Evolutionary conservation across 345 rosid species (phyloP), one percentile per base, ranked within the genome.

Genomic region (Lepidium didymum): DNA sequence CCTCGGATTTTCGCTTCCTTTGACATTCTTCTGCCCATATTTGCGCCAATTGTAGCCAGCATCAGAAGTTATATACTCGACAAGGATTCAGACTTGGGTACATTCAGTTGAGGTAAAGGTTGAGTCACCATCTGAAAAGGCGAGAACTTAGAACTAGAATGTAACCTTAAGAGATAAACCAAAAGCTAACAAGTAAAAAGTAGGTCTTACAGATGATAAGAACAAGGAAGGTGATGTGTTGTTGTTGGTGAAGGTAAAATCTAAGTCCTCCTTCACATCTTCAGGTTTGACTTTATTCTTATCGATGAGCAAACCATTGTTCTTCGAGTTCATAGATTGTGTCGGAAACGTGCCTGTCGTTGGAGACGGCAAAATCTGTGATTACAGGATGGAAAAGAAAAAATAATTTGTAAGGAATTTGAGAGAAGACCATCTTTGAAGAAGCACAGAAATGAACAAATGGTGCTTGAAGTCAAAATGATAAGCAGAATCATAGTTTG

Each of bases 31-130:
- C 62, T 92, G 98, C 3, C 98, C 98, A 69, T 92, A 92, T 78
- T 92, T 92, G n/a, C 97, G 81, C 98, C 98, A 92, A 29, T 90
- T 88, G 77, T 85, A 92, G 25, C 98, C 98, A 73, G 90, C 98
- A 7, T 86, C 92, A 8, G 97, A 80, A 61, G 58, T 8, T 16
- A 35, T 23, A 21, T 61, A 33, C 3, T 7, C 0, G 43, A 45
- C 1, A 2, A 6, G 7, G 64, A 2, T 16, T 54, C 62, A 59
- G 43, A 21, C 19, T 61, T 61, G 15, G 45, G 15, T 38, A 79
- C 76, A 49, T 80, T 77, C 73, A 13, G 78, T 14, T 54, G 56
- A 42, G 64, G 52, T 51, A 56, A 44, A 55, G 44, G 64, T 36
- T 56, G 50, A 40, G 40, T 33, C 14, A 35, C 64, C 45, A 37